Evolutionary conservation across 1,284 basidiomycete genomes (phyloP).

Genomic region (Ceratobasidium sp.): DNA sequence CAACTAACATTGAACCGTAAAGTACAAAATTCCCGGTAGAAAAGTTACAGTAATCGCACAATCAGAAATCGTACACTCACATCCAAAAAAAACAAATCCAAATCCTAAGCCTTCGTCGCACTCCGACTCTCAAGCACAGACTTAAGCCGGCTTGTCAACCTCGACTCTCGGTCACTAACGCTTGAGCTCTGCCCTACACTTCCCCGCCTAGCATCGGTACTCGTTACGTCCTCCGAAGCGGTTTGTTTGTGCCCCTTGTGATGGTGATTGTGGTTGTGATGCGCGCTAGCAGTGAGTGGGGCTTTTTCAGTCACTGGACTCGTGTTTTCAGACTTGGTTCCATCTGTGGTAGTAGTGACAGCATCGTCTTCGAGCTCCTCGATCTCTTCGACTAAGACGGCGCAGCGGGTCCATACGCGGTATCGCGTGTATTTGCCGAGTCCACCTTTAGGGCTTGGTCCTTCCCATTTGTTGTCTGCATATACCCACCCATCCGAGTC

Average conservation of each 20-base stretch:
- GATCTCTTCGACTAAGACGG: slow-evolving; percentile 79
- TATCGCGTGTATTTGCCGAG: slow-evolving; percentile 92
- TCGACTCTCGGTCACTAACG: slow-evolving; percentile 38
- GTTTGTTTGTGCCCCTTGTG: slow-evolving; percentile 15
- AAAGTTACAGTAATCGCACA: too few relatives aligned
- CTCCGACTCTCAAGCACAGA: slow-evolving; percentile 27
- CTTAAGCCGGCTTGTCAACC: slow-evolving; percentile 37
- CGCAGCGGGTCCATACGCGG: slow-evolving; percentile 86
- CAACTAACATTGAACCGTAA: too few relatives aligned
- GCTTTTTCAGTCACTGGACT: background rate
- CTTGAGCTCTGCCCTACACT: slow-evolving; percentile 20
- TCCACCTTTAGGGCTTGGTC: slow-evolving; percentile 78
- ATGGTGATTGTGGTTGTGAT: background rate
- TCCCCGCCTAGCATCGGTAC: background rate
- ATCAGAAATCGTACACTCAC: too few relatives aligned
- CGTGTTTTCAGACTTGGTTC: slow-evolving; percentile 2
- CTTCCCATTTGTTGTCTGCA: slow-evolving; percentile 97
- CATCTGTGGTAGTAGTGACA: background rate
- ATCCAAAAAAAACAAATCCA: too few relatives aligned
- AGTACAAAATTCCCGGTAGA: too few relatives aligned
- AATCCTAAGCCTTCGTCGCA: background rate
- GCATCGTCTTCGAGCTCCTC: slow-evolving; percentile 48
- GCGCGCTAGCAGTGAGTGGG: background rate
- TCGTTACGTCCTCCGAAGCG: slow-evolving; percentile 7
- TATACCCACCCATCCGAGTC: slow-evolving; percentile 95